These are phyloP conservation scores for Phytophthora pseudosyringae DNA, from an alignment of 352 stramenopile species.

Conservation along the genomic window DNA sequence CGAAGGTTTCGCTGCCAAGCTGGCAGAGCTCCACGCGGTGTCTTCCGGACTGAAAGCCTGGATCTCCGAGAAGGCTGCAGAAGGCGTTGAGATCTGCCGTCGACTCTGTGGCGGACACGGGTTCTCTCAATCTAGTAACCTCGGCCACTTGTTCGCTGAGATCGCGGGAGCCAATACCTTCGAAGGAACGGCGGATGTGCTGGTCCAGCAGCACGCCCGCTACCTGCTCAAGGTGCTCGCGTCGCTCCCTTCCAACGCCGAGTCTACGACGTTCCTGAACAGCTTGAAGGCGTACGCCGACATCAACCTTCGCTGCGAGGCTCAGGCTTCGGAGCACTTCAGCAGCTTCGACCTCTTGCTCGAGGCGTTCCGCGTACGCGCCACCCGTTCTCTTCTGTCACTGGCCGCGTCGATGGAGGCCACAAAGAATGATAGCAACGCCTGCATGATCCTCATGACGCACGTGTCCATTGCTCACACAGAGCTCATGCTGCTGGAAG, in stretches of 20 bases:
- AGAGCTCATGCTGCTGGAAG: slow-evolving; percentile 48
- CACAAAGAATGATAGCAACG: not conserved
- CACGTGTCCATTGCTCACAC: slow-evolving; percentile 48
- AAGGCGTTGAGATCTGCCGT: slow-evolving; percentile 52
- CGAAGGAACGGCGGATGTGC: slow-evolving; percentile 76
- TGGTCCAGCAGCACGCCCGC: slow-evolving; percentile 67
- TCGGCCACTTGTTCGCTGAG: slow-evolving; percentile 40
- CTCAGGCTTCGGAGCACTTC: not conserved
- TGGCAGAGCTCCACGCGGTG: slow-evolving; percentile 56
- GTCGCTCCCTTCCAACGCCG: slow-evolving; percentile 8
- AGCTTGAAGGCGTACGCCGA: not conserved
- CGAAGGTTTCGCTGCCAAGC: slow-evolving; percentile 38
- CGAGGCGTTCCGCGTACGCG: not conserved
- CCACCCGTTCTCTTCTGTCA: not conserved
- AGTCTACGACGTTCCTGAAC: slow-evolving; percentile 38
- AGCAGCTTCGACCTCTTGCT: not conserved
- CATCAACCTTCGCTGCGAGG: not conserved
- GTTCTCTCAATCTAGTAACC: slow-evolving; percentile 41
- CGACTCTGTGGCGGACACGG: slow-evolving; percentile 55
- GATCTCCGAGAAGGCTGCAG: slow-evolving; percentile 40
- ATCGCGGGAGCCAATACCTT: slow-evolving; percentile 52
- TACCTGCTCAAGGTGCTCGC: slow-evolving; percentile 57
- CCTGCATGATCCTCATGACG: not conserved
- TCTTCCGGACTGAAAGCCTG: slow-evolving; percentile 62
- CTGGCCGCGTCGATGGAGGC: not conserved